Evolutionary conservation across 1,284 basidiomycete genomes (phyloP).

Genomic region (Trichosporon ovoides): DNA sequence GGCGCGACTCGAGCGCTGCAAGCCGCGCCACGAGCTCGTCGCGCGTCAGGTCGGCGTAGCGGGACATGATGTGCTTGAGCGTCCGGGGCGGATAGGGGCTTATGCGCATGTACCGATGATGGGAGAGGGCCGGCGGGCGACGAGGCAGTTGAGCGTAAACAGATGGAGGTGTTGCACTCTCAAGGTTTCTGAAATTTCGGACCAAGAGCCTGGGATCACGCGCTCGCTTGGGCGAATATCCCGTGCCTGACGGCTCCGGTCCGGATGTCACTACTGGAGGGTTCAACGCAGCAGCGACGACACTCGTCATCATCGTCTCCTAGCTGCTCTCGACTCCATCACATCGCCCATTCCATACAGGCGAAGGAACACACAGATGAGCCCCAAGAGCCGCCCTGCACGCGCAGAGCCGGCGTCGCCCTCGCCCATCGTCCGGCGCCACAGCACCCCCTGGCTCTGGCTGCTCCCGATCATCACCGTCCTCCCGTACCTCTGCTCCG

Average conservation of each 20-base stretch:
- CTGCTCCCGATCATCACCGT: conserved; percentile 31
- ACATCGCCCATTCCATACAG: not conserved
- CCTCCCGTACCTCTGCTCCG: conserved; percentile 29
- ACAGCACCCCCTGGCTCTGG: conserved; percentile 17
- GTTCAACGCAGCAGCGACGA: too few relatives aligned
- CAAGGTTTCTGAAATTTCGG: too few relatives aligned
- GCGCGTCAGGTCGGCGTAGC: conserved; percentile 36
- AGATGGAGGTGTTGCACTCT: too few relatives aligned
- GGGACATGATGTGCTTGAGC: conserved; percentile 13
- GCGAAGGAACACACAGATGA: not conserved
- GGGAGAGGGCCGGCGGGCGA: not conserved
- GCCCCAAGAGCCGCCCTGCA: conserved; percentile 1
- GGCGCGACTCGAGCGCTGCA: not conserved
- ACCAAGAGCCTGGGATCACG: too few relatives aligned
- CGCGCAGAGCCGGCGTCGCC: not conserved
- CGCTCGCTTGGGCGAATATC: too few relatives aligned
- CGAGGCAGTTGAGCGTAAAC: too few relatives aligned
- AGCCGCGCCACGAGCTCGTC: conserved; percentile 64
- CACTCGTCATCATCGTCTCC: not conserved
- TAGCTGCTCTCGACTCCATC: not conserved
- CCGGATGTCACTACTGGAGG: too few relatives aligned
- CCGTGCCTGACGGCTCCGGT: too few relatives aligned
- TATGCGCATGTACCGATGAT: not conserved
- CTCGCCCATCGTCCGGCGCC: not conserved
- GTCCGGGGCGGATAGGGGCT: not conserved